phyloP scores from a whole-genome alignment of 768 basidiomycete genomes.

The Terana coerulea region DNA sequence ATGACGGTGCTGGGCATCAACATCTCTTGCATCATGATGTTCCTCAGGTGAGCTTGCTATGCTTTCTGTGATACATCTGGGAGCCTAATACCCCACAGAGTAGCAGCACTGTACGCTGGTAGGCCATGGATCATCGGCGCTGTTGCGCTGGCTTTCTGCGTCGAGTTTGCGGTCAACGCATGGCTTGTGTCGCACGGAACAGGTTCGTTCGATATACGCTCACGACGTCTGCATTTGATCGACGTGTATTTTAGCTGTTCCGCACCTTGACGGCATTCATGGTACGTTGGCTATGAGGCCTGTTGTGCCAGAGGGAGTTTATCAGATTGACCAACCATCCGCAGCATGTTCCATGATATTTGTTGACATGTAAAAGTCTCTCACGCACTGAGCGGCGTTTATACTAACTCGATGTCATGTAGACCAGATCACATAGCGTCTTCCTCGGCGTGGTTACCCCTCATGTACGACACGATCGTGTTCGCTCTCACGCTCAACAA shows the following conservation, averaged over 20 bases:
- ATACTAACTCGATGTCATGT: too few relatives aligned
- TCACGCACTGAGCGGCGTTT: too few relatives aligned
- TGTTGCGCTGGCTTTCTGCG: constrained; percentile 31
- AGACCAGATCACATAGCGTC: too few relatives aligned
- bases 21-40: too few relatives aligned
- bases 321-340: background rate
- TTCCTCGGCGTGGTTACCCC: constrained; percentile 38
- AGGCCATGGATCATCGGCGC: constrained; percentile 23
- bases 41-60: too few relatives aligned
- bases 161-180: constrained; percentile 44
- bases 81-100: constrained; percentile 11
- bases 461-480: constrained; percentile 36
- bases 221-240: constrained; percentile 1
- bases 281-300: background rate
- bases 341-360: constrained; percentile 41
- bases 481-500: constrained; percentile 31
- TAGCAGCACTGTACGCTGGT: constrained; percentile 27
- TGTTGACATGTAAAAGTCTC: too few relatives aligned
- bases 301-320: too few relatives aligned
- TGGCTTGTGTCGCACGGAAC: constrained; percentile 48
- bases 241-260: constrained; percentile 29
- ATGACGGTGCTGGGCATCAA: too few relatives aligned
- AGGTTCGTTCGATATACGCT: constrained; percentile 34
- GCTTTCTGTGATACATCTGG: too few relatives aligned
- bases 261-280: constrained; percentile 13